These are phyloP conservation scores for Exserohilum rostratum DNA, from an alignment of 2,329 filamentous ascomycete genomes.

Conservation along the genomic window DNA sequence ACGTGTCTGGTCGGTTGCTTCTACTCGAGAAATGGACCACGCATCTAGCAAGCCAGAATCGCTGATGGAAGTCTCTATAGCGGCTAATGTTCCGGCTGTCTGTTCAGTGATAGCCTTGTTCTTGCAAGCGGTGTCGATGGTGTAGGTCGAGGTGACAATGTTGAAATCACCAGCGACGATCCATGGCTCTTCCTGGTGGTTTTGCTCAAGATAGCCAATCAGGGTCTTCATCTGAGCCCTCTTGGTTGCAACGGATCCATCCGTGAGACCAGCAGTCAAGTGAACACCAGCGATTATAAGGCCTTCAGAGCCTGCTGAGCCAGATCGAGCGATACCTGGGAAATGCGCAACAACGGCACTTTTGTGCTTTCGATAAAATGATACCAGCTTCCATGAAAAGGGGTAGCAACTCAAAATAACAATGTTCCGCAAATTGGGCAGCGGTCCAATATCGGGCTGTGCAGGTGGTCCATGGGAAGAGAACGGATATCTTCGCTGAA, in stretches of 20 bases:
- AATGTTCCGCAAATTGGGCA: conserved; percentile 66
- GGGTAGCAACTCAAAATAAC: conserved; percentile 63
- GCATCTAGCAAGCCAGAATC: conserved; percentile 59
- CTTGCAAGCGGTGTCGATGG: conserved; percentile 60
- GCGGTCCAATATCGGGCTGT: conserved; percentile 59
- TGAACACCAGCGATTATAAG: conserved; percentile 65
- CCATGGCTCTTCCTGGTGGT: conserved; percentile 56
- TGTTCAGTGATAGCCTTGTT: conserved; percentile 61
- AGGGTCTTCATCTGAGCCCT: conserved; percentile 62
- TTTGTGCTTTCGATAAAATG: conserved; percentile 64
- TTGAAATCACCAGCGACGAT: conserved; percentile 71
- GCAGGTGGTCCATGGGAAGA: conserved; percentile 63
- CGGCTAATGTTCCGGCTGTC: conserved; percentile 52
- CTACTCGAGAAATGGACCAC: conserved; percentile 57
- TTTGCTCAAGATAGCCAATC: conserved; percentile 52
- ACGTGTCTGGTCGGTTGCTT: conserved; percentile 50
- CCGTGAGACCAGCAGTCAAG: conserved; percentile 65
- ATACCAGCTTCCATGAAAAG: conserved; percentile 63
- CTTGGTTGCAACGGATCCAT: conserved; percentile 64
- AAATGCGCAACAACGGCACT: conserved; percentile 60
- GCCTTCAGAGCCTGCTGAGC: conserved; percentile 25
- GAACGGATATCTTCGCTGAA: conserved; percentile 61
- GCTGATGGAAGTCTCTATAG: conserved; percentile 56
- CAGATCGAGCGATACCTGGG: conserved; percentile 39
- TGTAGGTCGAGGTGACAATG: conserved; percentile 63